Evolutionary conservation across 106 monocot species (phyloP).

Genomic region (Dendrobium catenatum): DNA sequence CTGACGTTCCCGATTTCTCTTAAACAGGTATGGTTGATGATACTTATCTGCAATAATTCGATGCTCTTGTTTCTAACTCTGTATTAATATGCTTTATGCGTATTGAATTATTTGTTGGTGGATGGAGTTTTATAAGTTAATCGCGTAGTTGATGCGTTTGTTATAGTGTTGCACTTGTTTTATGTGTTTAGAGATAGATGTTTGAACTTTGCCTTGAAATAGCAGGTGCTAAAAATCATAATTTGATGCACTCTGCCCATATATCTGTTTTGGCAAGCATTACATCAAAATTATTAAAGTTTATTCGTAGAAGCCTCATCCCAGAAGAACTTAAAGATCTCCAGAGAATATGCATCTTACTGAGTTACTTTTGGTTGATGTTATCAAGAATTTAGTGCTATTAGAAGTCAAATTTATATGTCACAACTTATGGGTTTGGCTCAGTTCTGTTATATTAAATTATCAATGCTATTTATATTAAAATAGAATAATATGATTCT

Average conservation of each 20-base stretch:
- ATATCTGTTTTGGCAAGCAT: neutral
- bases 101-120: neutral
- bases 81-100: neutral
- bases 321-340: too few relatives aligned
- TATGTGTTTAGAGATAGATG: neutral
- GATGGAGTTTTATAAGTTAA: too few relatives aligned
- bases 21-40: constrained; percentile 51
- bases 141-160: neutral
- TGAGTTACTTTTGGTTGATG: too few relatives aligned
- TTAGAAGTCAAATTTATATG: too few relatives aligned
- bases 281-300: neutral
- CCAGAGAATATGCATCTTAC: too few relatives aligned
- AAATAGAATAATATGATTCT: too few relatives aligned
- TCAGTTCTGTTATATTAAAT: too few relatives aligned
- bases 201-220: neutral
- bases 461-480: too few relatives aligned
- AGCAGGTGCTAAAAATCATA: neutral
- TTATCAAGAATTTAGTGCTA: too few relatives aligned
- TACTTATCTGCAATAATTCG: neutral
- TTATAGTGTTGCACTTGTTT: neutral
- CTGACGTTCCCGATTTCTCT: constrained; percentile 84
- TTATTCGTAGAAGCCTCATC: too few relatives aligned
- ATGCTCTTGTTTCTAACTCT: too few relatives aligned
- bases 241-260: neutral
- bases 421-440: too few relatives aligned